Percentiles rank a stretch among this genome's conserved stretches.
phyloP scores from a whole-genome alignment of 169 alveolate genomes.

The Plasmodium malariae region DNA sequence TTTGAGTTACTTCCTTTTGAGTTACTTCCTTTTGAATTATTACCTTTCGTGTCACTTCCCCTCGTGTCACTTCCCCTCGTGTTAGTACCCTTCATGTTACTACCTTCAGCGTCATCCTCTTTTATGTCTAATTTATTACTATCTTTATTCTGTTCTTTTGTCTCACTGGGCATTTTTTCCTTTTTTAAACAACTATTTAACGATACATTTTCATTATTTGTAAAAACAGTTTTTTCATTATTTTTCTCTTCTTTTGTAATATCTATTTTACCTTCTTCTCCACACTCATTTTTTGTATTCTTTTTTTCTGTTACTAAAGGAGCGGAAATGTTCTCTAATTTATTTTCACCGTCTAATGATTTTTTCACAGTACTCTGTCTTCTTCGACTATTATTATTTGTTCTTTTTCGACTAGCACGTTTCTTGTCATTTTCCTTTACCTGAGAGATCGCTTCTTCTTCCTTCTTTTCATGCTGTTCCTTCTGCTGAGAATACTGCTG shows the following conservation, averaged over 20 bases:
- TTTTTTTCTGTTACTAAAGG: not conserved
- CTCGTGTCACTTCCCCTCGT: not conserved
- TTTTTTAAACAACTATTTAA: no score
- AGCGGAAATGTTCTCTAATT: not conserved
- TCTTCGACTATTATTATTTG: not conserved
- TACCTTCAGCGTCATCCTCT: not conserved
- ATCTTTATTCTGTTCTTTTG: no score
- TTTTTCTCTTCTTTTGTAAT: not conserved
- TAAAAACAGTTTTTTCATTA: no score
- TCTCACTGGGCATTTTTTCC: no score
- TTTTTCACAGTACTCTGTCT: not conserved
- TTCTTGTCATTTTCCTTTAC: conserved; percentile 1
- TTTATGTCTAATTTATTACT: not conserved
- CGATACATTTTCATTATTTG: no score
- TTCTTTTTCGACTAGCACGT: not conserved
- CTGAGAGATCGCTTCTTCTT: not conserved
- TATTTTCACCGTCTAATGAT: not conserved
- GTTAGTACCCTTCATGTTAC: not conserved
- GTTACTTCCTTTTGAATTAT: no score
- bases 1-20: no score
- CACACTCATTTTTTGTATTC: not conserved
- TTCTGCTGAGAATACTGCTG: no score
- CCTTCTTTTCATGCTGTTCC: not conserved
- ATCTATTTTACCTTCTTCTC: not conserved
- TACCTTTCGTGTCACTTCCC: not conserved